A percentile compares a stretch with the other conserved stretches of the same genome.
These are phyloP conservation scores for Paulownia fortunei DNA, from an alignment of 257 asterid genomes.

Conservation along the genomic window DNA sequence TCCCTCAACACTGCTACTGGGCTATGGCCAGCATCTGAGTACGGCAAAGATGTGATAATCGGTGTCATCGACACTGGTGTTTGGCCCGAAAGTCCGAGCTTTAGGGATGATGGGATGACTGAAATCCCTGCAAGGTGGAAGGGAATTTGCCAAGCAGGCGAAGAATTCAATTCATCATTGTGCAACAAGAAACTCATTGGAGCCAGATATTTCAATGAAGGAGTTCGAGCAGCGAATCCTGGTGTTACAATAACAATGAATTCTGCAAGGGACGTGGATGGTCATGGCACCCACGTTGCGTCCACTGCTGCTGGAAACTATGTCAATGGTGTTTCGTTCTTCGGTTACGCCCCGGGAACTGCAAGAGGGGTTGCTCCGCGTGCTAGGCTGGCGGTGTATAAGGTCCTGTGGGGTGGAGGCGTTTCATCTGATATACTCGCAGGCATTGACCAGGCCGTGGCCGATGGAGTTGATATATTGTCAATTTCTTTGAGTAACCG, in stretches of 20 bases:
- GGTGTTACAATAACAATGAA: neutral
- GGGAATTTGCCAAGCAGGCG: slow-evolving; percentile 42
- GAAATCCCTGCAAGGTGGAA: slow-evolving; percentile 40
- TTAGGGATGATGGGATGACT: slow-evolving; percentile 41
- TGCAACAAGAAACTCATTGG: slow-evolving; percentile 49
- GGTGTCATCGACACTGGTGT: slow-evolving; percentile 41
- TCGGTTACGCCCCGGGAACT: slow-evolving; percentile 33
- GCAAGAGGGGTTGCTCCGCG: slow-evolving; percentile 48
- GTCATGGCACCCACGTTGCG: slow-evolving; percentile 36
- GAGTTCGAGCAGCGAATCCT: slow-evolving; percentile 22
- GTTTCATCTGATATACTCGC: slow-evolving; percentile 35
- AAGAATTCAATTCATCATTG: slow-evolving; percentile 36
- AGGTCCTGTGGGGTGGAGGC: neutral
- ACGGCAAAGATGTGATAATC: slow-evolving; percentile 46
- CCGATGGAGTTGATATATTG: slow-evolving; percentile 44
- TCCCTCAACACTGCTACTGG: slow-evolving; percentile 38
- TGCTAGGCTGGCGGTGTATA: slow-evolving; percentile 36
- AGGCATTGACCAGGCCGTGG: slow-evolving; percentile 48
- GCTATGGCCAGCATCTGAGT: slow-evolving; percentile 44
- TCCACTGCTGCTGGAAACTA: slow-evolving; percentile 29
- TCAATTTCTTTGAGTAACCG: slow-evolving; percentile 28
- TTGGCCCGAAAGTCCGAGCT: slow-evolving; percentile 52
- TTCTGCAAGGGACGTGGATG: slow-evolving; percentile 35
- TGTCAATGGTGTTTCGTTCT: slow-evolving; percentile 26
- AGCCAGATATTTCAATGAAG: slow-evolving; percentile 38